A percentile compares a stretch with the other conserved stretches of the same genome.
Evolutionary conservation across 768 basidiomycete species (phyloP).

Genomic region (Termitomyces sp.): DNA sequence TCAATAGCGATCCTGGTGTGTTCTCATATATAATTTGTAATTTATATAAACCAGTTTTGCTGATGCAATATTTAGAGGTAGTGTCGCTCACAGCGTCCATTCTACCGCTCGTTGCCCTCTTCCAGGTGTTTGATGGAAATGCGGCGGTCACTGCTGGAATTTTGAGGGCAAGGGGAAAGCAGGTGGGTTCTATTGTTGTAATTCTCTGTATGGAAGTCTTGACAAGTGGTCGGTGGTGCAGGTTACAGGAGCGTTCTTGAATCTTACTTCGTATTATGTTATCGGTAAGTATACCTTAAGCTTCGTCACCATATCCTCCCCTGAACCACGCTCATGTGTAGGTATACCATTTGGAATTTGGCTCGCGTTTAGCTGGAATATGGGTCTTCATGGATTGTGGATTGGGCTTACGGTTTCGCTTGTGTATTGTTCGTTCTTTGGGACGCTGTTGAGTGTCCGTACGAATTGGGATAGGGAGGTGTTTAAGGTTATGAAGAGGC

Average conservation of each 20-base stretch:
- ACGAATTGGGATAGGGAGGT: constrained; percentile 75
- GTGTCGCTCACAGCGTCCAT: constrained; percentile 63
- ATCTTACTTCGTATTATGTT: constrained; percentile 78
- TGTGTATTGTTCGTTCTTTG: constrained; percentile 50
- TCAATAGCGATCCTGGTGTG: constrained; percentile 63
- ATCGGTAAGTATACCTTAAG: constrained; percentile 39
- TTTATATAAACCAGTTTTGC: not conserved
- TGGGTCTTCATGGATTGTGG: constrained; percentile 78
- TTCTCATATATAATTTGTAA: not conserved
- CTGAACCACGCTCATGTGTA: constrained; percentile 14
- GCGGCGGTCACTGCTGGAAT: constrained; percentile 69
- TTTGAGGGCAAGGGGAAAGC: constrained; percentile 79
- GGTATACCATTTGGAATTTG: constrained; percentile 84
- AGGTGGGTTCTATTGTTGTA: constrained; percentile 28
- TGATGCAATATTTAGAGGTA: constrained; percentile 33
- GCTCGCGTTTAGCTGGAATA: constrained; percentile 59
- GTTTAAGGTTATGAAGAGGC: constrained; percentile 49
- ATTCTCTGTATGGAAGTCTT: not conserved
- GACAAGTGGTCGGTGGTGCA: not conserved
- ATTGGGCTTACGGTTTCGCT: constrained; percentile 72
- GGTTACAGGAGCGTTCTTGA: constrained; percentile 67
- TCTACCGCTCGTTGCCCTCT: constrained; percentile 71
- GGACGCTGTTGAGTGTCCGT: constrained; percentile 48
- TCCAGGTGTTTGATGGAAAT: constrained; percentile 85
- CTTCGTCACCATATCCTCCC: not conserved